A percentile compares a stretch with the other conserved stretches of the same genome.
Conservation (phyloP, 2,329 filamentous ascomycete genomes). For the Aureobasidium sp. region DNA sequence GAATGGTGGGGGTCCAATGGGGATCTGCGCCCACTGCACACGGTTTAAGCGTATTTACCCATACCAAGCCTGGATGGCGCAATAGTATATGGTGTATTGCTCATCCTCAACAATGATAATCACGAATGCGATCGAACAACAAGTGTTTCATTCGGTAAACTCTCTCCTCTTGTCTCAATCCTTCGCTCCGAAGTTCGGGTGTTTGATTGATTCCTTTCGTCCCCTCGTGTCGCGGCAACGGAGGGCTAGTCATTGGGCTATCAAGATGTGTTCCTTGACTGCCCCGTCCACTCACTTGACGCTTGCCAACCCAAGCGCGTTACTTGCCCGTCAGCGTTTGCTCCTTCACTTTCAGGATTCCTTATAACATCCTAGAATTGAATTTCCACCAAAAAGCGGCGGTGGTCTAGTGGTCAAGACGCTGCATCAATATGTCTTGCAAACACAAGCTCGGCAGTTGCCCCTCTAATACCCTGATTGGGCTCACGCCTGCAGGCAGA, state of each 20-base stretch:
- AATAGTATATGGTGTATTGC: background rate
- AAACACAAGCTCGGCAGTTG: background rate
- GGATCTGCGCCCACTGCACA: background rate
- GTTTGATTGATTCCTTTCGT: background rate
- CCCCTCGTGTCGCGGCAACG: no score
- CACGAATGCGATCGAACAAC: background rate
- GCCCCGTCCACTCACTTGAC: no score
- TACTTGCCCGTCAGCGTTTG: no score
- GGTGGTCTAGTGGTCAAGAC: background rate
- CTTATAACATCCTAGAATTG: background rate
- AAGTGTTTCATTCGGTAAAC: background rate
- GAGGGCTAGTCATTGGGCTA: no score
- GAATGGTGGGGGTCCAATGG: background rate
- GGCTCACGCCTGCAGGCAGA: no score
- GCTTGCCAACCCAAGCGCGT: no score
- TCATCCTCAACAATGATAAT: slow-evolving; percentile 1
- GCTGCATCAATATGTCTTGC: background rate
- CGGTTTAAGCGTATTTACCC: background rate
- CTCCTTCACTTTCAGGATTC: background rate
- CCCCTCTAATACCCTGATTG: background rate
- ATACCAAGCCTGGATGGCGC: slow-evolving; percentile 1
- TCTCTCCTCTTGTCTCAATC: background rate
- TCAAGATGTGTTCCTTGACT: no score
- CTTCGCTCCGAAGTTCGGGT: background rate
- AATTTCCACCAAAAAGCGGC: background rate